Evolutionary conservation across 768 basidiomycete genomes (phyloP), one percentile per base, ranked within the genome.

Genomic region (Termitomyces sp.): DNA sequence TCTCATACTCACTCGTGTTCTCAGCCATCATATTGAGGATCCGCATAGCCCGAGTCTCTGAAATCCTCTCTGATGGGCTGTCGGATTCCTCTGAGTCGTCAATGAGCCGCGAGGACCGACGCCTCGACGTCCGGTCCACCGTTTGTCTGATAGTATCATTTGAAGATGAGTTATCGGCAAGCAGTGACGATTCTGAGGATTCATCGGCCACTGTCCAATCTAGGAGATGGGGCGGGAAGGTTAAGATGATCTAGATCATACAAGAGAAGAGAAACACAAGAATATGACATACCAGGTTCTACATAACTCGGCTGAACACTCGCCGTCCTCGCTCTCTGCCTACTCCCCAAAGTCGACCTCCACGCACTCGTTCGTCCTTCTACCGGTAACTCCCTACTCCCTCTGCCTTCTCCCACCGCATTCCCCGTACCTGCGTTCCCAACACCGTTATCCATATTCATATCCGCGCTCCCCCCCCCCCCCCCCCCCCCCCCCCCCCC

Each of bases 301-400:
- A 53, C 21, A 43, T 43, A 25, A 1, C 21, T 16, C 8, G 19
- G 8, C 16, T n/a, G 3, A 30, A 16, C 7, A 21, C 7, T n/a
- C 16, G 23, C 34, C 3, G 34, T 34, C 34, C 42, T 32, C 41
- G 1, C 41, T 21, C 52, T 32, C 28, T 34, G 40, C 30, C 53
- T 45, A 27, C 3, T 37, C 46, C 37, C 30, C 17, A 47, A 43
- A 6, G 34, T 37, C 8, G 53, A 47, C 32, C 56, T 54, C 56
- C 59, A 50, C 35, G 48, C 45, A 27, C 59, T 60, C 17, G 56
- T 47, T 2, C 54, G 45, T 9, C 32, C 47, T n/a, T 49, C 48
- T n/a, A 12, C 3, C 34, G 34, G 5, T 12, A 3, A 14, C 14
- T 12, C 34, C 34, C 43, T 27, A 17, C n/a, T n/a, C n/a, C n/a